phyloP scores from a whole-genome alignment of 2,329 filamentous ascomycete species.

The Colletotrichum sp. region DNA sequence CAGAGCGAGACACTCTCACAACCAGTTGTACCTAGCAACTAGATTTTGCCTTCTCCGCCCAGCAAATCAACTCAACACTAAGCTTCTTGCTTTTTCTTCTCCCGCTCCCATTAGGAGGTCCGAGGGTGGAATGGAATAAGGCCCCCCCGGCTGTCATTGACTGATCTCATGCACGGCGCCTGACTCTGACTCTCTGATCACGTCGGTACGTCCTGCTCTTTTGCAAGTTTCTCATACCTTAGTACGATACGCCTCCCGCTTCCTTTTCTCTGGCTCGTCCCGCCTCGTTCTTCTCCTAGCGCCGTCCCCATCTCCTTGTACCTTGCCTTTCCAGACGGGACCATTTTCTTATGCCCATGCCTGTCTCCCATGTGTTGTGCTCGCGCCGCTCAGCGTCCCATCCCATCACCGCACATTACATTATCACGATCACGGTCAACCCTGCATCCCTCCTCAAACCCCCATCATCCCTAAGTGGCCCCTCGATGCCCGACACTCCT shows the following conservation, averaged over 20 bases:
- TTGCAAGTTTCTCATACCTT: neutral
- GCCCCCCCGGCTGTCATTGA: slow-evolving; percentile 17
- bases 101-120: slow-evolving; percentile 9
- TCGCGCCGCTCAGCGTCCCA: slow-evolving; percentile 19
- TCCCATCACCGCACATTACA: slow-evolving; percentile 11
- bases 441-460: slow-evolving; percentile 21
- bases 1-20: neutral
- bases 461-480: slow-evolving; percentile 17
- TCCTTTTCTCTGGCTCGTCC: neutral
- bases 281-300: neutral
- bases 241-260: neutral
- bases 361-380: slow-evolving; percentile 19
- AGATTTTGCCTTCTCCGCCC: slow-evolving; percentile 17
- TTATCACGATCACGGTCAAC: slow-evolving; percentile 19
- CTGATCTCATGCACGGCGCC: slow-evolving; percentile 19
- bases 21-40: slow-evolving; percentile 20
- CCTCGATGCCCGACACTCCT: slow-evolving; percentile 20
- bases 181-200: slow-evolving; percentile 12
- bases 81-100: slow-evolving; percentile 14
- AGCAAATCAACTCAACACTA: neutral
- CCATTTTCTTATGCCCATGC: slow-evolving; percentile 21
- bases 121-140: slow-evolving; percentile 21
- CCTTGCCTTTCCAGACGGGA: neutral
- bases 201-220: slow-evolving; percentile 17
- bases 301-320: neutral